phyloP scores from a whole-genome alignment of 805 yeast genomes.

The Metschnikowia chrysomelidarum region DNA sequence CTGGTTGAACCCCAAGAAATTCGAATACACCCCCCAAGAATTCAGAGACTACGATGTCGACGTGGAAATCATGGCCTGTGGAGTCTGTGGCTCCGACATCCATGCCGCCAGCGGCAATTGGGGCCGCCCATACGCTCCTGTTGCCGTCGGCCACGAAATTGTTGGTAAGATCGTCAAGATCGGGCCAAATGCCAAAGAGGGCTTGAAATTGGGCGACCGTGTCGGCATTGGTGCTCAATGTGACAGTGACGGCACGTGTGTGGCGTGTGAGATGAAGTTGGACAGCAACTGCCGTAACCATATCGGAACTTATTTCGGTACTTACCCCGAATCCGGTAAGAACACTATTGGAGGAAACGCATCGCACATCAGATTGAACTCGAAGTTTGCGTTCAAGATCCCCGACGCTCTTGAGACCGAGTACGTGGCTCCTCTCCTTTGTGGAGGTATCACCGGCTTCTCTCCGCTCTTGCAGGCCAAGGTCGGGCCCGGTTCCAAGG shows the following conservation, averaged over 20 bases:
- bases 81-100: constrained; percentile 58
- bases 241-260: constrained; percentile 17
- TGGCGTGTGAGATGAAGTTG: constrained; percentile 11
- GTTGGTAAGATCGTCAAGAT: constrained; percentile 20
- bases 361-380: constrained; percentile 17
- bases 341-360: constrained; percentile 20
- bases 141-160: constrained; percentile 31
- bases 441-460: constrained; percentile 23
- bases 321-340: constrained; percentile 13
- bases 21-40: constrained; percentile 18
- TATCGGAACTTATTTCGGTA: constrained; percentile 15
- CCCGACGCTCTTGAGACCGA: constrained; percentile 17
- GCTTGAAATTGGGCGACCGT: constrained; percentile 62
- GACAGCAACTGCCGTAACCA: constrained; percentile 17
- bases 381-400: constrained; percentile 19
- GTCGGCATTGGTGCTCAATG: constrained; percentile 78
- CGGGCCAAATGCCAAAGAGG: constrained; percentile 19
- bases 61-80: constrained; percentile 18
- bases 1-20: constrained; percentile 20
- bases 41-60: constrained; percentile 21
- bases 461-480: constrained; percentile 22
- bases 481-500: constrained; percentile 32
- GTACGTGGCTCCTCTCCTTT: constrained; percentile 20
- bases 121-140: constrained; percentile 31
- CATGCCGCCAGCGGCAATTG: constrained; percentile 54